Conservation (phyloP, 2,329 filamentous ascomycete genomes). For the Fusarium pseudograminearum region DNA sequence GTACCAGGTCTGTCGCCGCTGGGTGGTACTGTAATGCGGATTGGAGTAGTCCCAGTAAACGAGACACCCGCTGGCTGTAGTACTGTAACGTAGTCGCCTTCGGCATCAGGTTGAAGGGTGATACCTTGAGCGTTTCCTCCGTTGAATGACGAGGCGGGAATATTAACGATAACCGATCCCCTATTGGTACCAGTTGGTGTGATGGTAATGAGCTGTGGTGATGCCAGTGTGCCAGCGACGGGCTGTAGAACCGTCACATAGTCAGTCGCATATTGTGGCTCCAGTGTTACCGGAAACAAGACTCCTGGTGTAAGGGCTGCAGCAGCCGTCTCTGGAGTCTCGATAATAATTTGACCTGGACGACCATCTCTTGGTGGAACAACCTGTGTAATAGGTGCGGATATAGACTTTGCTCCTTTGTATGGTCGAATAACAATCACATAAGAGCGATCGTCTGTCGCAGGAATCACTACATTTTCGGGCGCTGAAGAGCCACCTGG, state of each 20-base stretch:
- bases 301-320: background rate
- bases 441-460: constrained; percentile 32
- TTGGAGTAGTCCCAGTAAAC: constrained; percentile 1
- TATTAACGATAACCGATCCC: constrained; percentile 38
- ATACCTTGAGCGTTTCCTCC: constrained; percentile 1
- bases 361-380: constrained; percentile 23
- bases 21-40: constrained; percentile 28
- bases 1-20: constrained; percentile 31
- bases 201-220: constrained; percentile 22
- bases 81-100: constrained; percentile 34
- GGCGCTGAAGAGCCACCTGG: constrained; percentile 27
- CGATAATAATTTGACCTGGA: constrained; percentile 39
- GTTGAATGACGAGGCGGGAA: constrained; percentile 5
- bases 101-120: constrained; percentile 18
- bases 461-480: constrained; percentile 35
- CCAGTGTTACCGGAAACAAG: constrained; percentile 23
- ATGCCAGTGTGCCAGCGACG: constrained; percentile 9
- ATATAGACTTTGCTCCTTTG: constrained; percentile 27
- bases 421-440: constrained; percentile 40
- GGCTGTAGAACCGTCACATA: constrained; percentile 40
- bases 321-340: constrained; percentile 34
- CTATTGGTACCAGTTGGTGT: constrained; percentile 33
- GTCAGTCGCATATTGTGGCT: constrained; percentile 13
- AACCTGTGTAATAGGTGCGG: constrained; percentile 28
- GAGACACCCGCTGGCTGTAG: constrained; percentile 23